Percentiles rank a stretch among this genome's conserved stretches.
Evolutionary conservation across 805 yeast species (phyloP).

Genomic region (Spathaspora boniae): DNA sequence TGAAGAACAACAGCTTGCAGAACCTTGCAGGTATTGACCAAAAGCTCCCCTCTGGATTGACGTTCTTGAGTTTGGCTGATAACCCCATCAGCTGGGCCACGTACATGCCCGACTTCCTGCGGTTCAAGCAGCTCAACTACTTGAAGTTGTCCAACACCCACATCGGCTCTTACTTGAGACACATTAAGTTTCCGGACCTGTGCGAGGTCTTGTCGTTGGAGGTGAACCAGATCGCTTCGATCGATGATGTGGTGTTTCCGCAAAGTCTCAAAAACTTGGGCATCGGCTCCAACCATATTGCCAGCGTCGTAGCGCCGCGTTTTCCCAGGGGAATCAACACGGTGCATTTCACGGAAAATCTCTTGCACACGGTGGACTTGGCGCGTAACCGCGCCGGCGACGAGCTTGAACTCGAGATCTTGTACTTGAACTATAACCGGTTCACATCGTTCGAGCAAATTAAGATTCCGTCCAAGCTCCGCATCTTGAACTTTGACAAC

Average conservation of each 20-base stretch:
- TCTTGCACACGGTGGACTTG: too few species aligned
- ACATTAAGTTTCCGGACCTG: conserved; percentile 14
- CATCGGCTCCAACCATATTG: conserved; percentile 16
- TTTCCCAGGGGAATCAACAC: conserved; percentile 12
- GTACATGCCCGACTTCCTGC: conserved; percentile 10
- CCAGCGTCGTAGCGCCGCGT: conserved; percentile 5
- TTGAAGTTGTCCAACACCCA: conserved; percentile 16
- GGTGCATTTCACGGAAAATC: conserved; percentile 19
- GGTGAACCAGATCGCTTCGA: conserved; percentile 14
- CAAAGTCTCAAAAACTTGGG: conserved; percentile 13
- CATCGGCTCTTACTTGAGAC: conserved; percentile 10
- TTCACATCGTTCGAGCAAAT: conserved; percentile 13
- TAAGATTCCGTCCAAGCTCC: conserved; percentile 11
- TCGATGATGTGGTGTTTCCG: conserved; percentile 17
- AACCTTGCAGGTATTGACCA: conserved; percentile 2
- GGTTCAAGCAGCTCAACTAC: conserved; percentile 7
- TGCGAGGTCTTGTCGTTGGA: conserved; percentile 15
- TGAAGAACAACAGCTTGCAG: neutral
- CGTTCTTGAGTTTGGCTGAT: conserved; percentile 11
- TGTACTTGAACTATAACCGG: conserved; percentile 15
- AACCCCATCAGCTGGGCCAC: conserved; percentile 18
- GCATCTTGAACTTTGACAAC: conserved; percentile 16
- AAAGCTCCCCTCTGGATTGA: conserved; percentile 1
- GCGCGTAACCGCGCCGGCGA: conserved; percentile 12
- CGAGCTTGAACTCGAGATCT: conserved; percentile 10